Base-by-base conservation (phyloP, 306 rosid species). In the Coriaria nepalensis region DNA sequence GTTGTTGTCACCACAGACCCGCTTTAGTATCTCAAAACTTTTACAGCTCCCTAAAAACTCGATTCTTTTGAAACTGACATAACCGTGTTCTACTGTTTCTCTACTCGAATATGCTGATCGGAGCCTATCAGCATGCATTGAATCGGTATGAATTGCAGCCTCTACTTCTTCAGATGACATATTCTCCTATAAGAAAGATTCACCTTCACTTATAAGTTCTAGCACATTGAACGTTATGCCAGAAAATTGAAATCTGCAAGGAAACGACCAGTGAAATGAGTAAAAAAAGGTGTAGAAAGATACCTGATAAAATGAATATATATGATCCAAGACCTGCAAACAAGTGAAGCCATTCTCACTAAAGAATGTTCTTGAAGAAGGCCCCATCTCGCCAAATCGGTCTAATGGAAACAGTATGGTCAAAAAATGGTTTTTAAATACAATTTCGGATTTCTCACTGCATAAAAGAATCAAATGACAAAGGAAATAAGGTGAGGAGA, bases 341-440 rank as follows among this genome's bases (percentile, higher is more conserved):
- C 98, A 92, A 0, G 88, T 79, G 63, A 92, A 92, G 47, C 98
- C 94, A 8, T 57, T 69, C 9, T 61, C 43, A 55, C 75, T 73
- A 63, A 82, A 73, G 54, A 67, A 85, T 0, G 86, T 85, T 62
- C 93, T 79, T 5, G 94, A 79, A 11, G 96, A 92, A 63, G 98
- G 98, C 49, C 98, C 98, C 74, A 92, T 79, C 83, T 92, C 98
- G 4, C 79, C 50, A 48, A 85, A 92, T 36, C 96, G 98, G 66
- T 92, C 98, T 9, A 77, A 39, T 0, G 96, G 98, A 68, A 92
- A 80, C 56, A 85, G 66, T 55, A 92, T 64, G 52, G 96, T 85
- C 40, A 92, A 77, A 75, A 77, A 85, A 57, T 75, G 83, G 67
- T 47, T 75, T 69, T 69, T 85, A 45, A 77, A 78, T 73, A 92